phyloP scores from a whole-genome alignment of 2,329 filamentous ascomycete genomes.

The Aphanoascus verrucosus region DNA sequence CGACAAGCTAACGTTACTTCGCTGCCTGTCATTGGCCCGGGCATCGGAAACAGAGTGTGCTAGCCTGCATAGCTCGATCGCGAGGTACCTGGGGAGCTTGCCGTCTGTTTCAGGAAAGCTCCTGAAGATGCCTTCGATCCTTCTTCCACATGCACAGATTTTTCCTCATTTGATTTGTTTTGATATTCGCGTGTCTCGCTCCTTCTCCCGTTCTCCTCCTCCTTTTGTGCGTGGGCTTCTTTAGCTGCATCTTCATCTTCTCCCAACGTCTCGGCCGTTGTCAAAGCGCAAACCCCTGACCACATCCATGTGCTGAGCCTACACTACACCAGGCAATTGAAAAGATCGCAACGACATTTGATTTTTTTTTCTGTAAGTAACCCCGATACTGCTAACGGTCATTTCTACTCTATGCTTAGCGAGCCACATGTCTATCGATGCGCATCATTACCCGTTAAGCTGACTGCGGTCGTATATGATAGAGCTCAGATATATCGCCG shows the following conservation, averaged over 20 bases:
- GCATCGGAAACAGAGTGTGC: neutral
- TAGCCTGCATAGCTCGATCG: neutral
- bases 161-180: conserved; percentile 6
- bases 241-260: neutral
- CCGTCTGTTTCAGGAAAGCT: conserved; percentile 6
- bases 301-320: neutral
- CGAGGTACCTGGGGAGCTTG: conserved; percentile 6
- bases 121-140: neutral
- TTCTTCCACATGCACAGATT: neutral
- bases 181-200: neutral
- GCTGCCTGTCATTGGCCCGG: neutral
- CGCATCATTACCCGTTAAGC: neutral
- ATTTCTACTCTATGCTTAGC: too few relatives aligned
- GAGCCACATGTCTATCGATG: neutral
- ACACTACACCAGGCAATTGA: too few relatives aligned
- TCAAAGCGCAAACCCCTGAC: neutral
- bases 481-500: neutral
- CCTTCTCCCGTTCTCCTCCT: neutral
- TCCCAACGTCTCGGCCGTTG: neutral
- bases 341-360: too few relatives aligned
- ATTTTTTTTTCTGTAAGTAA: too few relatives aligned
- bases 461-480: neutral
- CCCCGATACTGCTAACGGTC: too few relatives aligned
- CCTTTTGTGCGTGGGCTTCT: neutral
- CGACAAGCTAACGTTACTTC: neutral